phyloP scores from a whole-genome alignment of 345 rosid species.

The Brassica rapa region DNA sequence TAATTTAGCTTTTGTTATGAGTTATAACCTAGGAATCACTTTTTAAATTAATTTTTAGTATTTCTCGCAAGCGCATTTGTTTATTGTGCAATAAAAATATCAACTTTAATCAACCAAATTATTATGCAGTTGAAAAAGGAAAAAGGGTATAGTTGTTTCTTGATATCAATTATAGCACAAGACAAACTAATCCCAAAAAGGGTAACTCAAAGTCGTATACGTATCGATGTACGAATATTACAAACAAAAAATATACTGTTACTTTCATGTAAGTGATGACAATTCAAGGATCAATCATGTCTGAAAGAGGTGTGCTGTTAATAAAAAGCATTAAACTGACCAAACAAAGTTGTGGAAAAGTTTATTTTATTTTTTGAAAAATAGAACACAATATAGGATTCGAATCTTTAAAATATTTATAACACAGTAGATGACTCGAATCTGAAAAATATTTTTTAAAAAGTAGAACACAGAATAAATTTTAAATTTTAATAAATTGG shows the following conservation, averaged over 20 bases:
- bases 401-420: neutral
- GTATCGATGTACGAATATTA: slow-evolving; percentile 2
- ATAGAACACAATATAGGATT: neutral
- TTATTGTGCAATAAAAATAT: neutral
- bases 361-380: neutral
- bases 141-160: slow-evolving; percentile 26
- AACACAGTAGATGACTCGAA: neutral
- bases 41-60: neutral
- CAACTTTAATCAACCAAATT: slow-evolving; percentile 36
- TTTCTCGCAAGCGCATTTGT: slow-evolving; percentile 19
- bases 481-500: neutral
- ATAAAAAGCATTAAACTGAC: neutral
- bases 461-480: neutral
- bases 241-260: neutral
- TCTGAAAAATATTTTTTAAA: neutral
- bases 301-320: neutral
- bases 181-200: slow-evolving; percentile 22
- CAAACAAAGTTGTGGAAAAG: neutral
- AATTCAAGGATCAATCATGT: slow-evolving; percentile 7
- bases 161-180: slow-evolving; percentile 28
- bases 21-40: neutral
- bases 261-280: slow-evolving; percentile 1
- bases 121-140: slow-evolving; percentile 29
- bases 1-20: neutral
- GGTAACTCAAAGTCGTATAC: neutral